These are phyloP conservation scores for Trametes pubescens DNA, from an alignment of 1,284 basidiomycete genomes.

Conservation along the genomic window DNA sequence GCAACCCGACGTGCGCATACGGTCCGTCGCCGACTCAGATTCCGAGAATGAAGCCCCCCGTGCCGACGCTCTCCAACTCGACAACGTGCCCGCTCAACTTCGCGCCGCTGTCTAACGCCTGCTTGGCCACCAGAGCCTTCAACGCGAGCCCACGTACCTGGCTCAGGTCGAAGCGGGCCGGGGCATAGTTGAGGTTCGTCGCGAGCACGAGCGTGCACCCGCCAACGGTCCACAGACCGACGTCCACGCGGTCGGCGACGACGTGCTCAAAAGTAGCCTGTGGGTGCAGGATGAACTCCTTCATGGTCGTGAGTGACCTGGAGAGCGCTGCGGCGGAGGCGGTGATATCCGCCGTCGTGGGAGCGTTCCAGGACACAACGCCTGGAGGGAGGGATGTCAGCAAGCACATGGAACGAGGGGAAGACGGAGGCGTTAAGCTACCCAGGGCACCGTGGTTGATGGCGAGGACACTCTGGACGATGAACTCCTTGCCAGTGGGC, in stretches of 20 bases:
- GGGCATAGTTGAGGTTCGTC: conserved; percentile 51
- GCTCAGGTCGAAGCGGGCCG: conserved; percentile 36
- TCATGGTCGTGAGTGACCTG: conserved; percentile 48
- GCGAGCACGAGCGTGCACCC: conserved; percentile 48
- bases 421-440: conserved; percentile 32
- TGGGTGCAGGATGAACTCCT: conserved; percentile 49
- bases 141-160: conserved; percentile 28
- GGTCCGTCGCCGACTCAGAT: not conserved
- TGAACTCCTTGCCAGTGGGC: conserved; percentile 75
- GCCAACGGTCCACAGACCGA: conserved; percentile 49
- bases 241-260: conserved; percentile 44
- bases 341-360: conserved; percentile 68
- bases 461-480: conserved; percentile 67
- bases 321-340: conserved; percentile 63
- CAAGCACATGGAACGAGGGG: not conserved
- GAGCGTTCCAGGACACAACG: conserved; percentile 75
- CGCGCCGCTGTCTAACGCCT: conserved; percentile 45
- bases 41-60: conserved; percentile 42
- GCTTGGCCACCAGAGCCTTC: conserved; percentile 18
- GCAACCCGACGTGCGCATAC: too few species aligned
- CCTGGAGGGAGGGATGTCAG: conserved; percentile 44
- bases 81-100: conserved; percentile 34
- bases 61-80: conserved; percentile 40
- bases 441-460: conserved; percentile 77
- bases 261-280: conserved; percentile 41